Base-by-base conservation (phyloP, 768 basidiomycete species). In the Boletus edulis region DNA sequence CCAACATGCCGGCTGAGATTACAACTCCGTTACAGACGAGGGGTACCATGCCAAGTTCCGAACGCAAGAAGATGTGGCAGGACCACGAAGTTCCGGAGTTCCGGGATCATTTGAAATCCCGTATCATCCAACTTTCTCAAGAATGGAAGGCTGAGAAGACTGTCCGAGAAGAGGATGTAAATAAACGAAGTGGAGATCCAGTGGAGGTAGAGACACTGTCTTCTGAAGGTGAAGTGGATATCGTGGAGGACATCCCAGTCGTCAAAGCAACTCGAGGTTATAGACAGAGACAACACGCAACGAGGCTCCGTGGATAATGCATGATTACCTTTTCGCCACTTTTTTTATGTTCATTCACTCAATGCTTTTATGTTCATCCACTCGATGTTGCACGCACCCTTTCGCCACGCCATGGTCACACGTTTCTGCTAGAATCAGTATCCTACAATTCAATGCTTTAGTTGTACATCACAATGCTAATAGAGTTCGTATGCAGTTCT, bases 61-160 rank as follows among this genome's bases (percentile, higher is more conserved):
- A 78, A 24, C 76, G 81, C 50, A 73, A 73, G 56, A 52, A 58
- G 20, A 76, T 76, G 57, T 89, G 87, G 87, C 71, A 81, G 34
- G 78, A 76, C 38, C 64, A 75, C 13, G 66, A 71, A n/a, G 74
- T 85, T 41, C 72, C 67, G 8, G 67, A 61, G 15, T 76, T 78
- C 61, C 81, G 87, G 14, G 76, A 80, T 41, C 52, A 73, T 9
- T 72, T 88, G 24, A 56, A 59, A 29, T 59, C 57, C 3, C 73
- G 73, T 9, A 82, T 87, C 29, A 50, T 61, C 9, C 50, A 62
- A 4, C 72, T 89, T 27, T 85, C 87, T n/a, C 61, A 66, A 22
- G 73, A 77, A 17, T 87, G 84, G 81, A 79, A 76, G 64, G 71
- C 72, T 46, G 71, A 72, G 37, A 78, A 78, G 39, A 75, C 67